Percentiles rank a stretch among this genome's conserved stretches.
Conservation (phyloP, 169 alveolate species). For the Plasmodium yoelii region DNA sequence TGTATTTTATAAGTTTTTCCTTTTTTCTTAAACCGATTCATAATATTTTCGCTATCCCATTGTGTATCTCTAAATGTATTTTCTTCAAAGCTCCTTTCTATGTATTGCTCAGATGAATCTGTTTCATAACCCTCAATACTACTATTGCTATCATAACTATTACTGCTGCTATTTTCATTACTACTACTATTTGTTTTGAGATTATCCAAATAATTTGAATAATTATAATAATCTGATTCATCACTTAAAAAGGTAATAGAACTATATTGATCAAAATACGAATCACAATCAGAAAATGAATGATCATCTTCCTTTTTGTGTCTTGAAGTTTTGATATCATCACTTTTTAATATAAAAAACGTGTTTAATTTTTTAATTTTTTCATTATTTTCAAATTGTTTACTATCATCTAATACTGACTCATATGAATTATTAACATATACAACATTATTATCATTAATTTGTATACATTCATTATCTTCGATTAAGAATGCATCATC, state of each 20-base stretch:
- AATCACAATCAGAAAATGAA: conserved; percentile 13
- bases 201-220: conserved; percentile 9
- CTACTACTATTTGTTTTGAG: conserved; percentile 1
- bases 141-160: no score
- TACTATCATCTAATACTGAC: conserved; percentile 6
- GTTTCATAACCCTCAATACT: no score
- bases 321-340: neutral
- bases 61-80: no score
- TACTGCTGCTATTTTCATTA: neutral
- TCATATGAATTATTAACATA: neutral
- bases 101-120: no score
- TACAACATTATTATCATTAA: neutral
- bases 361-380: conserved; percentile 11
- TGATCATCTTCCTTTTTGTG: conserved; percentile 17
- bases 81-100: no score
- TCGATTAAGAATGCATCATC: neutral
- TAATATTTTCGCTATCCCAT: neutral
- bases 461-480: conserved; percentile 13
- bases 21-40: neutral
- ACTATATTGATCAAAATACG: conserved; percentile 54
- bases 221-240: conserved; percentile 32
- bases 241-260: conserved; percentile 63
- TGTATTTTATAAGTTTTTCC: neutral
- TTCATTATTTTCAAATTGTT: neutral
- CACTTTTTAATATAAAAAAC: conserved; percentile 4